Evolutionary conservation across 2,329 filamentous ascomycete genomes (phyloP).

Genomic region (Epichloe gansuensis): DNA sequence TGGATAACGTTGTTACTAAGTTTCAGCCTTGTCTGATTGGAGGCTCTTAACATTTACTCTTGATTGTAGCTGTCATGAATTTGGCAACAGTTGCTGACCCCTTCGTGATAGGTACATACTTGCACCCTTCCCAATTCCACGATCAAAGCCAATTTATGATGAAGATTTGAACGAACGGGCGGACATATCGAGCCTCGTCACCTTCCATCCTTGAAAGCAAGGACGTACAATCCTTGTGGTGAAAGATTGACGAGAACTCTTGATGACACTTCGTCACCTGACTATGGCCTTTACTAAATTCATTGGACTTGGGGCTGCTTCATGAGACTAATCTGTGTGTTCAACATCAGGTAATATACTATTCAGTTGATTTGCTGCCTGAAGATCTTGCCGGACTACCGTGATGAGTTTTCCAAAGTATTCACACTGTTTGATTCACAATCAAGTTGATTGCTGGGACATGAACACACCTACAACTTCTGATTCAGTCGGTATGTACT

Average conservation of each 20-base stretch:
- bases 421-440: conserved; percentile 49
- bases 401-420: conserved; percentile 41
- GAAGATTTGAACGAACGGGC: conserved; percentile 59
- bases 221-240: conserved; percentile 52
- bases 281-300: conserved; percentile 25
- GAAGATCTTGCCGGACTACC: neutral
- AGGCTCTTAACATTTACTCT: conserved; percentile 18
- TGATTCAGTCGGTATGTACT: conserved; percentile 31
- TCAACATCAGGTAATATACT: conserved; percentile 21
- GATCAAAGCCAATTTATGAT: conserved; percentile 33
- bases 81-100: conserved; percentile 23
- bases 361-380: conserved; percentile 9
- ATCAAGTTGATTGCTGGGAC: conserved; percentile 27
- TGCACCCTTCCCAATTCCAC: neutral
- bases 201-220: conserved; percentile 38
- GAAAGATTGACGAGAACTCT: conserved; percentile 38
- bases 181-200: conserved; percentile 49
- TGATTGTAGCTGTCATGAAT: conserved; percentile 1
- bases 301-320: conserved; percentile 7
- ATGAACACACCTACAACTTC: conserved; percentile 44
- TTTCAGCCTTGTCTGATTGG: conserved; percentile 60
- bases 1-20: conserved; percentile 45
- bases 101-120: conserved; percentile 29
- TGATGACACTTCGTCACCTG: conserved; percentile 58
- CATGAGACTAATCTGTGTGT: conserved; percentile 17